Base-by-base conservation (phyloP, 129 eudicot species). In the Pulicaria dysenterica region DNA sequence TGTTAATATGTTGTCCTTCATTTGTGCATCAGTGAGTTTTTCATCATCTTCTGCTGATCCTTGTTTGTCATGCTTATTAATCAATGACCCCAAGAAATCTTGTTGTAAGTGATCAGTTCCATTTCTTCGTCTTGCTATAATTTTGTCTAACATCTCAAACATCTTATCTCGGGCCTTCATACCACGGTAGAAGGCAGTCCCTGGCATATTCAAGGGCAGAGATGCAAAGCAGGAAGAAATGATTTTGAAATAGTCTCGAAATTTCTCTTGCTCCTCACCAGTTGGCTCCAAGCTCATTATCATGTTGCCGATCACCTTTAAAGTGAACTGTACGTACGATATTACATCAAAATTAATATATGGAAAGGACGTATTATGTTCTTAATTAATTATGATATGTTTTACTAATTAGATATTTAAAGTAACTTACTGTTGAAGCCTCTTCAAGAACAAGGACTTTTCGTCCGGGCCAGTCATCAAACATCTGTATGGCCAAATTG, bases 251-350 rank as follows among this genome's bases (percentile, higher is more conserved):
- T 86, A 84, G 12, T 81, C 69, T 57, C 96, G 67, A 37, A 90
- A 90, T 67, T 86, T 86, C 65, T 89, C 96, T 74, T 84, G 93
- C 67, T 89, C 96, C 69, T 79, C 85, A 16, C 96, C 90, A 3
- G 79, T 63, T 46, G 96, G 96, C 85, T 87, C 96, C 67, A 90
- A 81, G 83, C 96, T 90, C 92, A 90, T 90, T 59, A 90, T 87
- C 96, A 90, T 86, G 82, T 87, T 79, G 12, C 96, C 92, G 9
- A 90, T 90, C 46, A 90, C 93, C 84, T 90, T 81, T 14, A 90
- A 64, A 11, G 96, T 86, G 72, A 89, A 89, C 96, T 89, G 86
- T 89, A 86, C 4, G 31, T 24, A 24, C 2, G 31, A 24, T 58
- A 34, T 72, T 47, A 24, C 44, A 49, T 34, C 11, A 49, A 45